Evolutionary conservation across 305 asterid genomes (phyloP).

Genomic region (Lippia alba): DNA sequence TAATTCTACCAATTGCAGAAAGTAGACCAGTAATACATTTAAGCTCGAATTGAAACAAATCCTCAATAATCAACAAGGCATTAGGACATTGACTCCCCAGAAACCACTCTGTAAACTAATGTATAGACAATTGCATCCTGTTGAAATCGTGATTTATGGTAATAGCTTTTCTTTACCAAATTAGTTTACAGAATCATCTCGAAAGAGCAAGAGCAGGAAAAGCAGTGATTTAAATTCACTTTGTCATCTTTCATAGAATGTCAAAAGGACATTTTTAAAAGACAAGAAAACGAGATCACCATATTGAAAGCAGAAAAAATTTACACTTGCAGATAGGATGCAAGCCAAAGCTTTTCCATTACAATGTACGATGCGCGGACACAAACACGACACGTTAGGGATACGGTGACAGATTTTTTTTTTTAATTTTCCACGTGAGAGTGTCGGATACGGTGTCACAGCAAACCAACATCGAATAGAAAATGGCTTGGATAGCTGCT

Average conservation of each 20-base stretch:
- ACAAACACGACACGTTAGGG: too few relatives aligned
- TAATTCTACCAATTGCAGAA: constrained; percentile 11
- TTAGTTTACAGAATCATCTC: neutral
- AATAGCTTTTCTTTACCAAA: neutral
- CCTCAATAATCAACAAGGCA: constrained; percentile 3
- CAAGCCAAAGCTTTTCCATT: constrained; percentile 1
- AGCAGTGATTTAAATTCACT: neutral
- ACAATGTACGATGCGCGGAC: too few relatives aligned
- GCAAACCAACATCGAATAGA: constrained; percentile 1
- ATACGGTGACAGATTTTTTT: too few relatives aligned
- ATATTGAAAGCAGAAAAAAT: neutral
- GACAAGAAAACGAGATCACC: neutral
- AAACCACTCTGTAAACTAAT: constrained; percentile 20
- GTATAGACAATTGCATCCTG: neutral
- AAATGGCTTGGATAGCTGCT: neutral
- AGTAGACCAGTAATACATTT: constrained; percentile 12
- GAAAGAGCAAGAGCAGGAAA: neutral
- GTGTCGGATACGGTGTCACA: too few relatives aligned
- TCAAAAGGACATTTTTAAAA: too few relatives aligned
- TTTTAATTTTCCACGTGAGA: too few relatives aligned
- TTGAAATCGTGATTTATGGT: neutral
- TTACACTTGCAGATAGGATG: constrained; percentile 2
- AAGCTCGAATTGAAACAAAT: constrained; percentile 23
- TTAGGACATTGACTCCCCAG: constrained; percentile 15
- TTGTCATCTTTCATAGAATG: neutral